Evolutionary conservation across 2,329 filamentous ascomycete species (phyloP), one percentile per base, ranked within the genome.

Genomic region (Bipolaris gigantea): DNA sequence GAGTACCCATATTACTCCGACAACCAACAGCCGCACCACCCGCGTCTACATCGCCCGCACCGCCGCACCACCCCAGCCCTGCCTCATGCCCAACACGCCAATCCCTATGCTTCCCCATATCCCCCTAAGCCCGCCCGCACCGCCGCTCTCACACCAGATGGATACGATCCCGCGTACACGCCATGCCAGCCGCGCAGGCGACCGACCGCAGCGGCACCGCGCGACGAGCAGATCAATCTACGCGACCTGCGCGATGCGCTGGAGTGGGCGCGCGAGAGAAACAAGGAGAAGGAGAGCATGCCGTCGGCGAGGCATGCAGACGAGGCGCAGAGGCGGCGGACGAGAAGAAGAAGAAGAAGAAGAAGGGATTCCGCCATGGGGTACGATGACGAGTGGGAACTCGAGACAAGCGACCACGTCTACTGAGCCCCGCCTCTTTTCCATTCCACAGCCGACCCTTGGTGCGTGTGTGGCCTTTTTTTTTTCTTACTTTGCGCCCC

Each of bases 1-100:
- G 41, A 52, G 2, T 30, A 23, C 11, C 11, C 19, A 11, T 19
- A 49, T 0, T 63, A 62, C 54, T 51, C 48, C 7, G 44, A 60
- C 1, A 50, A 62, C 1, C 51, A 61, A 7, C 46, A 41, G 9
- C 11, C n/a, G 5, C 47, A 53, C 36, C 8, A 35, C 5, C 10
- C 38, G 7, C 57, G 55, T 2, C 62, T 55, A 2, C 19, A 25
- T 13, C 38, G 51, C 1, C 40, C 45, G 4, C 43, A 53, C 41
- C 62, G 61, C n/a, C 57, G 58, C 55, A 57, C 55, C 9, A 65
- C 53, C 23, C 30, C 48, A 4, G 56, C 59, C 11, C 16, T 41
- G 2, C 51, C 53, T 32, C 51, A 18, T 21, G 4, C 33, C 16
- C 18, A 8, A 25, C 8, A 1, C 34, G 32, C 1, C 61, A 62